A percentile compares a stretch with the other conserved stretches of the same genome.
phyloP scores from a whole-genome alignment of 805 yeast species.

The Candida ovalis region DNA sequence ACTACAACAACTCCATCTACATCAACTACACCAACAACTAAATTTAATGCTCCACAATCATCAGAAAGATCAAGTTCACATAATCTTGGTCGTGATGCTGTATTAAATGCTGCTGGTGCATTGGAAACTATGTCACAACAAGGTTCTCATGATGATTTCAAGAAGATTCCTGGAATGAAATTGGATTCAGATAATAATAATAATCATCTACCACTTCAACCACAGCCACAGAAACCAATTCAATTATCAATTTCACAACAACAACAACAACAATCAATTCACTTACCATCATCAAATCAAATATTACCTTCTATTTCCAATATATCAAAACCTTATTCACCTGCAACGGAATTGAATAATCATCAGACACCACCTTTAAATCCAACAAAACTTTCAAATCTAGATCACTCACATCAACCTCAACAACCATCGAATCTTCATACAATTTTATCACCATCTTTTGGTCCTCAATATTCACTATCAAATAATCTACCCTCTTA shows the following conservation, averaged over 20 bases:
- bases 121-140: conserved; percentile 37
- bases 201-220: conserved; percentile 7
- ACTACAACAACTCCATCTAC: conserved; percentile 42
- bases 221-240: conserved; percentile 10
- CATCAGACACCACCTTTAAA: conserved; percentile 23
- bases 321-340: conserved; percentile 27
- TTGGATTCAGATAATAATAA: conserved; percentile 22
- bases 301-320: conserved; percentile 25
- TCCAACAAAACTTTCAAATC: conserved; percentile 20
- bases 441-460: conserved; percentile 27
- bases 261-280: conserved; percentile 16
- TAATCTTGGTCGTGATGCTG: conserved; percentile 30
- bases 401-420: conserved; percentile 1
- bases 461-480: conserved; percentile 30
- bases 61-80: conserved; percentile 30
- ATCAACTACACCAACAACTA: conserved; percentile 27
- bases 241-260: conserved; percentile 24
- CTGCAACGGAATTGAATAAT: conserved; percentile 28
- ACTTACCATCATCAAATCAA: conserved; percentile 13
- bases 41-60: conserved; percentile 37
- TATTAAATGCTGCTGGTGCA: conserved; percentile 38
- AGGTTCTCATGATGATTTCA: conserved; percentile 21
- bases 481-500: conserved; percentile 6
- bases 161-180: conserved; percentile 31
- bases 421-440: conserved; percentile 21